Evolutionary conservation across 1,139 yeast genomes (phyloP), one percentile per base, ranked within the genome.

Genomic region (Sugiyamaella pinicola): DNA sequence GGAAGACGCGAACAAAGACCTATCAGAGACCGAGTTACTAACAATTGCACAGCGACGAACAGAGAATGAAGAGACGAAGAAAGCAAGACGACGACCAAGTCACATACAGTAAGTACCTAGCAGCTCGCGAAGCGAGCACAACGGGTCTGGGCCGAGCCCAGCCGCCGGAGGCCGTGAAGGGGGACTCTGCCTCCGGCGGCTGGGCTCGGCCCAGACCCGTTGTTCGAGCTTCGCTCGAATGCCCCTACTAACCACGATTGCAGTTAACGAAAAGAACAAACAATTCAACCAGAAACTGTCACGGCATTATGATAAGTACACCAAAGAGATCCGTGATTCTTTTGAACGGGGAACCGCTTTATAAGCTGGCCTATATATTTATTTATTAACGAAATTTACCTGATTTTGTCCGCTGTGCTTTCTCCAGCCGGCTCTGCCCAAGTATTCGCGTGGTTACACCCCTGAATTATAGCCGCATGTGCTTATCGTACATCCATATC

Each of bases 281-380:
- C 86, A 85, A 63, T 89, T 88, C 70, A 89, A 88, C 69, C 80
- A 79, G 67, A 87, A 87, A 63, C 72, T 89, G 59, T 75, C 82
- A 53, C 71, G 91, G 45, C 79, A 76, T 58, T 79, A 77, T 58
- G 83, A 81, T 58, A 78, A 79, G 60, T 72, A 74, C 53, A 69
- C 74, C 18, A 62, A 66, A 57, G 76, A 74, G 39, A 65, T 72
- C 34, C 61, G 73, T 26, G 77, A 74, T 42, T 64, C 74, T 12
- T 67, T 74, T 37, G 75, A 74, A 53, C 60, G 75, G n/a, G 75
- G 76, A 3, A 70, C 74, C 17, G 75, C 74, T 8, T 52, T 71
- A 48, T 71, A 61, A 22, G 22, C 3, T 15, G 12, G 18, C 28
- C 7, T 24, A n/a, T 22, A 5, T 17, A 43, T 33, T 33, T 43